phyloP scores from a whole-genome alignment of 2,329 filamentous ascomycete species.

The Diatrype stigma region DNA sequence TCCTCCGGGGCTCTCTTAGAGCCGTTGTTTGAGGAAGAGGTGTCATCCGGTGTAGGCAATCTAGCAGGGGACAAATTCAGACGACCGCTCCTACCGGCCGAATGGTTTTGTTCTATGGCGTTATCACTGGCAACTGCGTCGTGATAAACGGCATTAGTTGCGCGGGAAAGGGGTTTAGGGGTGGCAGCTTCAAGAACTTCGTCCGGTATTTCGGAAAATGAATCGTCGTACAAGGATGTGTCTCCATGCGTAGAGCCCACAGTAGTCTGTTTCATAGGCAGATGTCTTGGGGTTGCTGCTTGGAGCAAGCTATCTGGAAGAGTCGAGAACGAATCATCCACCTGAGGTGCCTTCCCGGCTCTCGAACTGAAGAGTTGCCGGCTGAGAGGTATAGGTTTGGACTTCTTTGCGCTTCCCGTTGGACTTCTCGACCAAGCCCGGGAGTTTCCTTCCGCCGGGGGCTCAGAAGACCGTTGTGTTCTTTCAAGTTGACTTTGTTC shows the following conservation, averaged over 20 bases:
- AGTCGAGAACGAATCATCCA: conserved; percentile 32
- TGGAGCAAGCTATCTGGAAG: conserved; percentile 29
- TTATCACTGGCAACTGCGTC: conserved; percentile 8
- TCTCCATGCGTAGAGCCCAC: conserved; percentile 22
- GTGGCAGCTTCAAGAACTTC: conserved; percentile 47
- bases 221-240: conserved; percentile 44
- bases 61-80: conserved; percentile 34
- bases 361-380: conserved; percentile 25
- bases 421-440: conserved; percentile 14
- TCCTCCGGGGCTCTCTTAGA: conserved; percentile 24
- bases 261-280: conserved; percentile 16
- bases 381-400: conserved; percentile 28
- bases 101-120: conserved; percentile 13
- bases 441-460: conserved; percentile 4
- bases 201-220: conserved; percentile 54
- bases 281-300: conserved; percentile 26
- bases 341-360: conserved; percentile 25
- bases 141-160: background rate
- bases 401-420: conserved; percentile 32
- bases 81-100: conserved; percentile 31
- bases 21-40: conserved; percentile 32
- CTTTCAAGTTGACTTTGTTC: conserved; percentile 7
- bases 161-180: conserved; percentile 29
- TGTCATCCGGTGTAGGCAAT: conserved; percentile 52
- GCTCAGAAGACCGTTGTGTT: conserved; percentile 4